phyloP scores from a whole-genome alignment of 352 stramenopile species.

The Globisporangium splendens region DNA sequence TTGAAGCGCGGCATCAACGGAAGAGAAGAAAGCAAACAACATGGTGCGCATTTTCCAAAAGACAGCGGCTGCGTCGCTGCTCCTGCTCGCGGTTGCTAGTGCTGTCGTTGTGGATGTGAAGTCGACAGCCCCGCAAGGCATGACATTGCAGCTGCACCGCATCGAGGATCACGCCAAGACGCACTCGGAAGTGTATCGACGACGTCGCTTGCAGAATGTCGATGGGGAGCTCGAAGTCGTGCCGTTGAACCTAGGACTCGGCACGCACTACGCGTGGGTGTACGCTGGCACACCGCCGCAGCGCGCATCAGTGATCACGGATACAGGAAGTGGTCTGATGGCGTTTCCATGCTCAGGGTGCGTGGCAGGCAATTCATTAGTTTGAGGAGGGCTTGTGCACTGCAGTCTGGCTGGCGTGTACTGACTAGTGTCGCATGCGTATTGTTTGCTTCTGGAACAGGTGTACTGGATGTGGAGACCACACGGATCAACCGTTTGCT shows the following conservation, averaged over 20 bases:
- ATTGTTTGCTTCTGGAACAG: conserved; percentile 14
- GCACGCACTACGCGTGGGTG: conserved; percentile 84
- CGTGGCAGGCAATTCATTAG: neutral
- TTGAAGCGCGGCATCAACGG: too few relatives aligned
- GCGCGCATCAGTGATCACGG: conserved; percentile 75
- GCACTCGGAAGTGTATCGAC: conserved; percentile 36
- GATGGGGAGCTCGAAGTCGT: conserved; percentile 52
- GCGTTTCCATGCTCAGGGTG: conserved; percentile 79
- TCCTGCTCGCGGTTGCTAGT: too few relatives aligned
- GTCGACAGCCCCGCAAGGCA: conserved; percentile 3
- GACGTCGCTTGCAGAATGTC: conserved; percentile 26
- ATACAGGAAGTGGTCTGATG: conserved; percentile 77
- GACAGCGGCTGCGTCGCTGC: too few relatives aligned
- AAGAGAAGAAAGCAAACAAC: too few relatives aligned
- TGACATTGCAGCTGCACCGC: conserved; percentile 45
- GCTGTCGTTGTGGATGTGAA: too few relatives aligned
- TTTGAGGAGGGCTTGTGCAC: neutral
- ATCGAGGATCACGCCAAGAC: conserved; percentile 6
- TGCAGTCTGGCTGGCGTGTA: neutral
- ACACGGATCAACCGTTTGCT: conserved; percentile 74
- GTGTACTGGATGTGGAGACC: conserved; percentile 58
- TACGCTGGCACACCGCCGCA: conserved; percentile 79
- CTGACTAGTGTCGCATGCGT: neutral
- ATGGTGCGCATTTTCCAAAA: too few relatives aligned
- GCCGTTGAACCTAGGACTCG: conserved; percentile 65